Conservation (phyloP, 805 yeast species). For the Saturnispora hagleri region DNA sequence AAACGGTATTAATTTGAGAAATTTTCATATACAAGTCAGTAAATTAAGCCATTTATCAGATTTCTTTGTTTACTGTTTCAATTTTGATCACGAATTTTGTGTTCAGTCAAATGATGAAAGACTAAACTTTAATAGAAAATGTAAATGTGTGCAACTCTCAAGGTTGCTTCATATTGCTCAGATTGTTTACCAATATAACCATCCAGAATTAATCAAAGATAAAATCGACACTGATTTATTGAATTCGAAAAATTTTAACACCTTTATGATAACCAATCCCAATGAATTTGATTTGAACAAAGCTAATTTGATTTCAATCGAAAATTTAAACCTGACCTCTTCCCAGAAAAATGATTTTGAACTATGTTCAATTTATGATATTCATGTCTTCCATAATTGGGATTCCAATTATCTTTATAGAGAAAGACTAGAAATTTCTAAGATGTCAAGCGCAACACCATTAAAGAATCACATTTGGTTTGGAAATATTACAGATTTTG, state of each 20-base stretch:
- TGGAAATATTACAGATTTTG: conserved; percentile 74
- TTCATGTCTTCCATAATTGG: conserved; percentile 46
- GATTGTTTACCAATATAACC: conserved; percentile 19
- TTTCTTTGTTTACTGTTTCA: conserved; percentile 64
- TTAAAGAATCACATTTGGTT: conserved; percentile 54
- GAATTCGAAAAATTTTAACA: conserved; percentile 19
- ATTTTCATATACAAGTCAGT: conserved; percentile 80
- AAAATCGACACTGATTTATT: background rate
- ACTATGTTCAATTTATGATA: conserved; percentile 29
- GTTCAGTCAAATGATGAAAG: conserved; percentile 9
- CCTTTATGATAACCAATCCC: conserved; percentile 21
- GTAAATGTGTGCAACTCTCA: conserved; percentile 32
- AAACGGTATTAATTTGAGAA: conserved; percentile 67
- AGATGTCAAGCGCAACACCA: conserved; percentile 73
- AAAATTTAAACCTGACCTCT: conserved; percentile 18
- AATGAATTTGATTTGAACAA: conserved; percentile 13
- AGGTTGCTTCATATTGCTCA: conserved; percentile 39
- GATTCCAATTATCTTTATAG: conserved; percentile 57
- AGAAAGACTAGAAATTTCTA: conserved; percentile 75
- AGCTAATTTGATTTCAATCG: conserved; percentile 23
- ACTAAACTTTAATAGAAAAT: conserved; percentile 16
- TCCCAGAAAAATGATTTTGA: conserved; percentile 21
- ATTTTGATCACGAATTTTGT: conserved; percentile 27
- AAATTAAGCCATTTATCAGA: conserved; percentile 69
- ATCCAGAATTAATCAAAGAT: conserved; percentile 16